A percentile compares a stretch with the other conserved stretches of the same genome.
phyloP scores from a whole-genome alignment of 177 flowering plant species.

The Vitis hybrid region DNA sequence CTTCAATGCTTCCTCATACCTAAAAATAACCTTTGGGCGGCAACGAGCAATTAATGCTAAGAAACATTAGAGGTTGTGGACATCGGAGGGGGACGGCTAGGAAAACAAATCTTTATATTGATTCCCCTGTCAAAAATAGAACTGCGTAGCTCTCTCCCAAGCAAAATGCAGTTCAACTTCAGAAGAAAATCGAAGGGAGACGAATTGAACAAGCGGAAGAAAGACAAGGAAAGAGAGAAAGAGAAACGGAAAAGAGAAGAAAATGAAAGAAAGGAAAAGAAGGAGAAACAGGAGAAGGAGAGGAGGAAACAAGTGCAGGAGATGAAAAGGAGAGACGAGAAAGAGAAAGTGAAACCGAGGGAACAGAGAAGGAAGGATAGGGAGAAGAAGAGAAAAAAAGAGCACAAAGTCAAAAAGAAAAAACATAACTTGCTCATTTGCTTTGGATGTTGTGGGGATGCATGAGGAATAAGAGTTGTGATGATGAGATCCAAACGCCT shows the following conservation, averaged over 20 bases:
- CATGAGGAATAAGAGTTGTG: no score
- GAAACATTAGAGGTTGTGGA: no score
- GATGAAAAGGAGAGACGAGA: constrained; percentile 12
- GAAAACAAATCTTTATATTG: constrained; percentile 3
- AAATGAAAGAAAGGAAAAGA: constrained; percentile 4
- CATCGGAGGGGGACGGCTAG: no score
- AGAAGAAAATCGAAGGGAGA: constrained; percentile 14
- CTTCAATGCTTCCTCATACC: no score
- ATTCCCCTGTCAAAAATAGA: neutral
- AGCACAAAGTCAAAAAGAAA: constrained; percentile 4
- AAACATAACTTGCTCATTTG: neutral
- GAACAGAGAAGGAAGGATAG: constrained; percentile 9
- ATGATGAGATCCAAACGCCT: no score
- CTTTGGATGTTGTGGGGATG: neutral
- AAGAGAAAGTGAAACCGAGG: constrained; percentile 13
- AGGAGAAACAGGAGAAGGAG: constrained; percentile 1
- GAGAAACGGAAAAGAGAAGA: constrained; percentile 3
- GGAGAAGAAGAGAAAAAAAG: constrained; percentile 10
- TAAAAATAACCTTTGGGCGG: no score
- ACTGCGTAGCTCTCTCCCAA: neutral
- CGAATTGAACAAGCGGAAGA: constrained; percentile 16
- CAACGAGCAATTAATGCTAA: no score
- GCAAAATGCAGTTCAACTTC: constrained; percentile 13
- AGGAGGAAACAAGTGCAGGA: constrained; percentile 7
- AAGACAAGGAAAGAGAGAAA: constrained; percentile 10